These are phyloP conservation scores for Teunomyces tritomae DNA, from an alignment of 805 yeast genomes.

Conservation along the genomic window DNA sequence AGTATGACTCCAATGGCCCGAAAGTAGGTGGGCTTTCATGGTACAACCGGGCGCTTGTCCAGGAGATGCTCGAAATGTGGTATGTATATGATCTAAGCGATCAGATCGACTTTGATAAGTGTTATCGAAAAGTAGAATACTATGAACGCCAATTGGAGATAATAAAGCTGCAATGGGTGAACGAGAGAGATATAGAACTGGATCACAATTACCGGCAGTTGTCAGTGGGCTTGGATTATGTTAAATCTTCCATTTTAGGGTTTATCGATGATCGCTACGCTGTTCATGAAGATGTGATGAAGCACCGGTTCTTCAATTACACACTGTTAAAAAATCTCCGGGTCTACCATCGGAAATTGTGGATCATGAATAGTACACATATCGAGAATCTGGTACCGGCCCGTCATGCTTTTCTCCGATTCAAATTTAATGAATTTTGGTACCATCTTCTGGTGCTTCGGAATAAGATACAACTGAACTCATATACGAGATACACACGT, in stretches of 20 bases:
- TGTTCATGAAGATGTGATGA: slow-evolving; percentile 4
- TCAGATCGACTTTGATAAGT: slow-evolving; percentile 11
- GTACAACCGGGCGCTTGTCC: slow-evolving; percentile 14
- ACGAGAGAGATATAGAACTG: background rate
- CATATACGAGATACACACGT: background rate
- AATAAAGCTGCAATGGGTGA: background rate
- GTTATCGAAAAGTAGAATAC: slow-evolving; percentile 12
- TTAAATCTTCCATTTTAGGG: background rate
- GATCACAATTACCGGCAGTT: background rate
- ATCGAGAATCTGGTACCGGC: background rate
- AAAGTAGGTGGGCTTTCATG: slow-evolving; percentile 17
- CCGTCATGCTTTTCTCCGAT: slow-evolving; percentile 8
- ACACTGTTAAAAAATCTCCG: slow-evolving; percentile 5
- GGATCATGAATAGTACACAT: slow-evolving; percentile 3
- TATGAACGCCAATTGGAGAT: slow-evolving; percentile 6
- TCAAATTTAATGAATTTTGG: slow-evolving; percentile 13
- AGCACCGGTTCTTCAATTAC: slow-evolving; percentile 12
- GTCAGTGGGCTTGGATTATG: background rate
- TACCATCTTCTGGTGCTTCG: background rate
- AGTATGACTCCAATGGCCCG: slow-evolving; percentile 20
- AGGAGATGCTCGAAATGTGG: slow-evolving; percentile 21
- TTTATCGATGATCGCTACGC: slow-evolving; percentile 1
- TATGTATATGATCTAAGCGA: slow-evolving; percentile 20
- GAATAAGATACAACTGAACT: background rate
- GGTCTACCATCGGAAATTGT: background rate